Evolutionary conservation across 1,284 basidiomycete species (phyloP).

Genomic region (Malassezia brasiliensis): DNA sequence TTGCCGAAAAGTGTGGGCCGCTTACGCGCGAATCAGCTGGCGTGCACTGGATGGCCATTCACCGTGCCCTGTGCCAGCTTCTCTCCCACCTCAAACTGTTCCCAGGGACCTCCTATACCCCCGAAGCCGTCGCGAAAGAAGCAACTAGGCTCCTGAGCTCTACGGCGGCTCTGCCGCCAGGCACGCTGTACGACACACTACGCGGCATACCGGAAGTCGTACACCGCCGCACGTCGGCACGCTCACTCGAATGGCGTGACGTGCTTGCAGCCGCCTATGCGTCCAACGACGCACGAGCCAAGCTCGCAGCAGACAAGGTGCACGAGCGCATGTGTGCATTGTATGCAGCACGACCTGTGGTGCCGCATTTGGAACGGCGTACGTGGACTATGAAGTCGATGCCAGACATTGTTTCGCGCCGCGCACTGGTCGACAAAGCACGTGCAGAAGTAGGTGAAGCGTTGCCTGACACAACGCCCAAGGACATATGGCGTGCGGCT

Average conservation of each 20-base stretch:
- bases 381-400: conserved; percentile 6
- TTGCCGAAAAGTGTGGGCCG: neutral
- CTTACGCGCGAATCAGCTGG: neutral
- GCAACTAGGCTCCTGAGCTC: neutral
- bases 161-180: neutral
- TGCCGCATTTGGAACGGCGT: conserved; percentile 3
- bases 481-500: neutral
- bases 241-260: conserved; percentile 11
- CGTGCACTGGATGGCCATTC: conserved; percentile 7
- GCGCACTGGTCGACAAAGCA: neutral
- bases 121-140: conserved; percentile 1
- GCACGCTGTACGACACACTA: neutral
- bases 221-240: neutral
- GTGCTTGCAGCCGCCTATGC: neutral
- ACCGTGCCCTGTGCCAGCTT: neutral
- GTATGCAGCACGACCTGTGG: neutral
- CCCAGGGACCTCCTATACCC: neutral
- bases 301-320: neutral
- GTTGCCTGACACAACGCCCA: neutral
- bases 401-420: neutral
- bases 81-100: neutral
- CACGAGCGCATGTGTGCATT: neutral
- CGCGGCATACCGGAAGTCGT: neutral
- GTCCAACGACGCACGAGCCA: neutral
- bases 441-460: neutral